phyloP scores from a whole-genome alignment of 2,329 filamentous ascomycete species.

The Phoma sp. region DNA sequence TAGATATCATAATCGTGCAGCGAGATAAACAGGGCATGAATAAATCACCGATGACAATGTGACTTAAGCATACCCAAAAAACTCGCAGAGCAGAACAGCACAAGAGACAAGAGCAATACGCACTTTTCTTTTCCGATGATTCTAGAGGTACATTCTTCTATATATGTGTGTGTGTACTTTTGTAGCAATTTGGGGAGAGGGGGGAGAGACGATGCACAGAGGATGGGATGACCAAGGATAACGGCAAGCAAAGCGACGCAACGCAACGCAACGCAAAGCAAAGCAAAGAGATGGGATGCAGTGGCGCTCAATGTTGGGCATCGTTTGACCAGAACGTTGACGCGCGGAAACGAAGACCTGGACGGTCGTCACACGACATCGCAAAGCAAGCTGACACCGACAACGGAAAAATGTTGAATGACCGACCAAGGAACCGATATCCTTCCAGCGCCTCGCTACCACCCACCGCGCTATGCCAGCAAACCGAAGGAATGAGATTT shows the following conservation, averaged over 20 bases:
- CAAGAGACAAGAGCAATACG: neutral
- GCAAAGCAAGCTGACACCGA: conserved; percentile 10
- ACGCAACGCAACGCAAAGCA: too few species aligned
- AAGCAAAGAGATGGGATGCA: neutral
- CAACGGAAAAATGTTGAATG: conserved; percentile 16
- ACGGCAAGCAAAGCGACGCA: neutral
- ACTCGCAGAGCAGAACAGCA: neutral
- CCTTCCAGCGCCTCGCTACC: conserved; percentile 21
- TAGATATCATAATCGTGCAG: too few species aligned
- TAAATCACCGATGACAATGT: too few species aligned
- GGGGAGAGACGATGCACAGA: neutral
- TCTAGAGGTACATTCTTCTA: conserved; percentile 14
- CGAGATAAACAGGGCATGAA: too few species aligned
- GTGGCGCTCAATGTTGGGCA: neutral
- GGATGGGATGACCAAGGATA: neutral
- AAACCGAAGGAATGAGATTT: conserved; percentile 14
- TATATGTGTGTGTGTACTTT: conserved; percentile 8
- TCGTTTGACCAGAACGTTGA: neutral
- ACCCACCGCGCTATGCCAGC: conserved; percentile 21
- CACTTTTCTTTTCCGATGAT: neutral
- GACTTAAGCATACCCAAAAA: too few species aligned
- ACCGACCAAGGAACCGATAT: conserved; percentile 18
- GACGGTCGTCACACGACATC: conserved; percentile 11
- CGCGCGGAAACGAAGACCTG: neutral
- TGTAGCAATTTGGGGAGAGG: conserved; percentile 9